Conservation (phyloP, 169 alveolate genomes). For the Eimeria sp. region DNA sequence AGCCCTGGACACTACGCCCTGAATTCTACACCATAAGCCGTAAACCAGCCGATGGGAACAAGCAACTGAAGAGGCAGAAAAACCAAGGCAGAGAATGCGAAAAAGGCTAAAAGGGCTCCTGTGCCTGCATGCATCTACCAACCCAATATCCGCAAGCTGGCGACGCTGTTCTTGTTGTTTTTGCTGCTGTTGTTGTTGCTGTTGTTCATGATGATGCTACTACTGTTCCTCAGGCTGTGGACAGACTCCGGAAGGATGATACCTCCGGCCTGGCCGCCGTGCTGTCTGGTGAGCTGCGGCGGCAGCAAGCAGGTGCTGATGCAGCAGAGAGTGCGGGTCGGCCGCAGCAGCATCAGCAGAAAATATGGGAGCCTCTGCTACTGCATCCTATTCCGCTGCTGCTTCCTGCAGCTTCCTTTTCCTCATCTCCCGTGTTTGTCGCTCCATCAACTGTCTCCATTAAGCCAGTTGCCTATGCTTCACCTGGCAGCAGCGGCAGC, state of each 20-base stretch:
- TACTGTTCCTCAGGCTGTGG: slow-evolving; percentile 35
- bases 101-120: neutral
- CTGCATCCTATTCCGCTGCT: slow-evolving; percentile 52
- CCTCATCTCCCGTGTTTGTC: slow-evolving; percentile 1
- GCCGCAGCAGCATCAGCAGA: slow-evolving; percentile 34
- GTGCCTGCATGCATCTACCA: neutral
- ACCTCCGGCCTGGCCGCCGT: slow-evolving; percentile 30
- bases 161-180: neutral
- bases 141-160: neutral
- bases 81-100: neutral
- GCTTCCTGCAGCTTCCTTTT: neutral
- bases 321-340: neutral
- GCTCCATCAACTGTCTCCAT: slow-evolving; percentile 16
- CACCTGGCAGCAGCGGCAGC: slow-evolving; percentile 43
- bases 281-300: slow-evolving; percentile 28
- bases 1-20: neutral
- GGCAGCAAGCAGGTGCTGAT: slow-evolving; percentile 33
- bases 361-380: neutral
- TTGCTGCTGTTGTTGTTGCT: too few species aligned
- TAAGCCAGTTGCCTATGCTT: neutral
- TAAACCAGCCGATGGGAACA: neutral
- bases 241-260: slow-evolving; percentile 5
- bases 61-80: neutral
- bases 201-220: neutral
- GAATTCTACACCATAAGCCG: neutral